Percentiles rank a stretch among this genome's conserved stretches.
Evolutionary conservation across 2,329 filamentous ascomycete species (phyloP).

Genomic region (Aureobasidium sp.): DNA sequence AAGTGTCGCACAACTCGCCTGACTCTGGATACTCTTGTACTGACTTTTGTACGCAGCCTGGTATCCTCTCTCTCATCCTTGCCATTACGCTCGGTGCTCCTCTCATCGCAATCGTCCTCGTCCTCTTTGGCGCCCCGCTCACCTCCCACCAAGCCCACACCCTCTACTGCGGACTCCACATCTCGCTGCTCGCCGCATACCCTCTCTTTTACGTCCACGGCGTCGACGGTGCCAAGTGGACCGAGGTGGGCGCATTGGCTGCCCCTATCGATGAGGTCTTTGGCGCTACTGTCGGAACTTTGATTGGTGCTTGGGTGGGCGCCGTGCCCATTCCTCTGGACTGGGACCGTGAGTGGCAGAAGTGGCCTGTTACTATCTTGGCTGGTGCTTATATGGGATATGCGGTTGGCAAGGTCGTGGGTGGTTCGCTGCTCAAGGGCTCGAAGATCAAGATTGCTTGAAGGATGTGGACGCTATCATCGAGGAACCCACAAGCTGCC

Average conservation of each 20-base stretch:
- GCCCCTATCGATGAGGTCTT: constrained; percentile 76
- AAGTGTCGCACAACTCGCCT: constrained; percentile 20
- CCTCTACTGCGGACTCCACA: constrained; percentile 68
- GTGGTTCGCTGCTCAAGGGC: constrained; percentile 43
- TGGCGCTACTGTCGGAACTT: constrained; percentile 69
- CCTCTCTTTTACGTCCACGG: constrained; percentile 83
- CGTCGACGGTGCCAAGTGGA: constrained; percentile 63
- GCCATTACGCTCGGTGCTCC: constrained; percentile 49
- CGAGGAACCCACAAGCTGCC: not conserved
- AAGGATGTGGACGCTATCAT: not conserved
- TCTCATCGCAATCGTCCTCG: constrained; percentile 52
- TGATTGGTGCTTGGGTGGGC: constrained; percentile 82
- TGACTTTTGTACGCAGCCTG: constrained; percentile 43
- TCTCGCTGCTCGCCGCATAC: constrained; percentile 68
- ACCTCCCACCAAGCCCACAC: constrained; percentile 75
- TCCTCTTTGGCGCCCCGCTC: constrained; percentile 87
- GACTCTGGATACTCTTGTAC: not conserved
- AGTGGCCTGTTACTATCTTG: constrained; percentile 89
- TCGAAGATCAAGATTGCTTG: constrained; percentile 37
- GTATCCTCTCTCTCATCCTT: constrained; percentile 59
- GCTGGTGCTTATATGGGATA: constrained; percentile 75
- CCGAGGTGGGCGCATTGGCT: constrained; percentile 57
- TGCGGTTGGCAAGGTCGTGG: constrained; percentile 56
- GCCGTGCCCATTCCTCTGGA: constrained; percentile 93
- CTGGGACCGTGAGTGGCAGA: constrained; percentile 98